A percentile compares a stretch with the other conserved stretches of the same genome.
Conservation (phyloP, 371 early-diverging fungal species). For the Rhizopus delemar region DNA sequence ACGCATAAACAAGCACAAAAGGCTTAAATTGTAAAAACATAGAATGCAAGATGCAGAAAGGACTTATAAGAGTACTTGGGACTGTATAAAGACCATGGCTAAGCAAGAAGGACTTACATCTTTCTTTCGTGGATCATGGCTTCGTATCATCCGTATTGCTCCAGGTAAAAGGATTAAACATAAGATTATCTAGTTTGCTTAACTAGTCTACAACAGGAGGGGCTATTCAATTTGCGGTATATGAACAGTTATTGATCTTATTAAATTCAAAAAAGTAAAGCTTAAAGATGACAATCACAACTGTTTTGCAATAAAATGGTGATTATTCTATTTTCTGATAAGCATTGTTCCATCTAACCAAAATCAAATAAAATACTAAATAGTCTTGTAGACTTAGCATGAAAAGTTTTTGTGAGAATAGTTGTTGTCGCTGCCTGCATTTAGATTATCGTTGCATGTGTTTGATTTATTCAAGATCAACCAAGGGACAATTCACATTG, state of each 20-base stretch:
- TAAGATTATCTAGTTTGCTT: neutral
- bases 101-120: slow-evolving; percentile 45
- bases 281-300: too few relatives aligned
- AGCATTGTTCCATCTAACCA: too few relatives aligned
- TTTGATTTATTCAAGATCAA: too few relatives aligned
- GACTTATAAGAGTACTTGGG: slow-evolving; percentile 42
- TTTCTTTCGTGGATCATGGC: slow-evolving; percentile 52
- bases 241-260: slow-evolving; percentile 39
- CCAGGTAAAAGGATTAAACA: slow-evolving; percentile 36
- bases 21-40: neutral
- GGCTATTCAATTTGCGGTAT: slow-evolving; percentile 51
- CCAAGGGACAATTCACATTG: too few relatives aligned
- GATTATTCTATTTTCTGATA: neutral
- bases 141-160: slow-evolving; percentile 56
- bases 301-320: neutral
- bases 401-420: too few relatives aligned
- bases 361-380: too few relatives aligned
- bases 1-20: neutral
- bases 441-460: too few relatives aligned
- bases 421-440: too few relatives aligned
- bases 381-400: too few relatives aligned
- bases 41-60: slow-evolving; percentile 56
- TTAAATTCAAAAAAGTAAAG: slow-evolving; percentile 18
- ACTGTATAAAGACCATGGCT: slow-evolving; percentile 43
- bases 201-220: slow-evolving; percentile 29